These are phyloP conservation scores for Chlamydomonas sphaeroides DNA, from an alignment of 139 green algal genomes.

Conservation along the genomic window DNA sequence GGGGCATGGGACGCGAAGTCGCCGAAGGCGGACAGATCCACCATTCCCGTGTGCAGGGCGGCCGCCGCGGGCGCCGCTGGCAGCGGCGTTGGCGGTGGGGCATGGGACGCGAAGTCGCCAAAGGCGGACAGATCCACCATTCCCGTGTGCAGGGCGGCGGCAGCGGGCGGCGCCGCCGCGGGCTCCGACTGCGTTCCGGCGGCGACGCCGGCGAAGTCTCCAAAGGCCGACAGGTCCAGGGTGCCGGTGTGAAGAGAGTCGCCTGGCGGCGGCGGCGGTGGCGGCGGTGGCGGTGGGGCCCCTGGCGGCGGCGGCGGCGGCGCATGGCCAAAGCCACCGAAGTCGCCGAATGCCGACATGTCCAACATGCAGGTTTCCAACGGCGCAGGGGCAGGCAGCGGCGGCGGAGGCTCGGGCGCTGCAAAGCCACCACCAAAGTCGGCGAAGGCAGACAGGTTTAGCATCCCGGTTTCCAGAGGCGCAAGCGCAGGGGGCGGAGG, in stretches of 20 bases:
- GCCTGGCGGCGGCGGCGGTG: not conserved
- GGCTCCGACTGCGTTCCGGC: not conserved
- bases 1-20: not conserved
- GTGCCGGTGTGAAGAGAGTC: not conserved
- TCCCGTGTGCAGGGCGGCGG: conserved; percentile 27
- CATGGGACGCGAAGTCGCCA: not conserved
- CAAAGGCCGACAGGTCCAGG: conserved; percentile 67
- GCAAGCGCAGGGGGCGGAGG: too few relatives aligned
- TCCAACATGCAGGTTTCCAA: too few relatives aligned
- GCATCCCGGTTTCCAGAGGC: too few relatives aligned
- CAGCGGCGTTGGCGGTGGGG: too few relatives aligned
- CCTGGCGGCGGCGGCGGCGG: conserved; percentile 11
- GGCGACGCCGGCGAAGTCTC: conserved; percentile 18
- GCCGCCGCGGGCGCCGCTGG: not conserved
- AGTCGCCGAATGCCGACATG: too few relatives aligned
- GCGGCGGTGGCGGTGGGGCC: not conserved
- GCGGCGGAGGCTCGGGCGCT: not conserved
- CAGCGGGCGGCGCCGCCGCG: not conserved
- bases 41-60: not conserved
- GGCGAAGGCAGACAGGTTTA: conserved; percentile 15
- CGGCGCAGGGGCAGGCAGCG: conserved; percentile 3
- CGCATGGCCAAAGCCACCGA: not conserved
- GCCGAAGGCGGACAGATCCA: not conserved
- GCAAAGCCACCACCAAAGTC: conserved; percentile 30
- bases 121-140: conserved; percentile 59